phyloP scores from a whole-genome alignment of 2,329 filamentous ascomycete species.

The Diaporthe humulicola region DNA sequence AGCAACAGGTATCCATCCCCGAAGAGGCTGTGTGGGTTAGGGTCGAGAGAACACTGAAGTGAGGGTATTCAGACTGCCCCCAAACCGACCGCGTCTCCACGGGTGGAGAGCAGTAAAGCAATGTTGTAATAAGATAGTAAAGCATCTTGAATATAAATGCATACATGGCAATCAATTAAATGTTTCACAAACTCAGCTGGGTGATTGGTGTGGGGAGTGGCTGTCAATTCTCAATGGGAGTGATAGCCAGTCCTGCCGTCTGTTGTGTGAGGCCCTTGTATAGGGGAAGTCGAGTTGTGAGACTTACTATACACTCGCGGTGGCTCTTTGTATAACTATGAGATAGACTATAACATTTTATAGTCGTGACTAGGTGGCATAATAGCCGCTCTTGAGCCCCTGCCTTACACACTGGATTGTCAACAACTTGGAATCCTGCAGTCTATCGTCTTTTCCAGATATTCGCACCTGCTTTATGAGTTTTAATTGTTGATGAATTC shows the following conservation, averaged over 20 bases:
- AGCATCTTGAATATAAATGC: no score
- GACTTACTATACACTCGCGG: neutral
- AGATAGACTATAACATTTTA: neutral
- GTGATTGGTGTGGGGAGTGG: neutral
- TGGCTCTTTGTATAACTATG: neutral
- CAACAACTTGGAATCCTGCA: no score
- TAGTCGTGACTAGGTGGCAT: neutral
- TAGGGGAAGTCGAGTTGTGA: neutral
- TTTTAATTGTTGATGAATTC: no score
- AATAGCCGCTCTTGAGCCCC: neutral
- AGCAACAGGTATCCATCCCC: no score
- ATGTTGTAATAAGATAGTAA: neutral
- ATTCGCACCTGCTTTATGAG: neutral
- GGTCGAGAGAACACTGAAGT: neutral
- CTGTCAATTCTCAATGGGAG: neutral
- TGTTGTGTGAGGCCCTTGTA: neutral
- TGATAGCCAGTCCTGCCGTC: no score
- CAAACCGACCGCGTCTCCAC: neutral
- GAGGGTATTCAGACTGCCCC: neutral
- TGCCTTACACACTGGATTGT: neutral
- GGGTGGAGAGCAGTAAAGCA: neutral
- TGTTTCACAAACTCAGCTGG: neutral
- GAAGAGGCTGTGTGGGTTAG: neutral
- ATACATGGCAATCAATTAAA: neutral
- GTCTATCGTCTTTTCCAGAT: neutral